Evolutionary conservation across 116 monocot species (phyloP), one percentile per base, ranked within the genome.

Genomic region (Posidonia oceanica): DNA sequence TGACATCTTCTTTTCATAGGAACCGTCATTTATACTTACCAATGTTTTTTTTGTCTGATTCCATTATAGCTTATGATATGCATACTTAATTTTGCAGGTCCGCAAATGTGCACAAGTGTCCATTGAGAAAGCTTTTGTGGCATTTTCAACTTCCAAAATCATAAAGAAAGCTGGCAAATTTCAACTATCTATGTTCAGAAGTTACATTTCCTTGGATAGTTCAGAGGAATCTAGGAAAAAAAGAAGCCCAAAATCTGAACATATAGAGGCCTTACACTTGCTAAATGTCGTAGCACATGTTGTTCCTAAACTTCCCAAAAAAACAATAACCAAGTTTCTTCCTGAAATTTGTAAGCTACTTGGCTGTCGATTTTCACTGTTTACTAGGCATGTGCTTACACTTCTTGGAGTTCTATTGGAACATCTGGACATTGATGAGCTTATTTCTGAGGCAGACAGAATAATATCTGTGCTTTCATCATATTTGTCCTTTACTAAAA

Each of bases 21-120:
- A 48, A 48, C 12, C 12, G 48, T 10, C 2, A 48, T 48, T 4
- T 48, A 10, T 48, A 48, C 8, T 48, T 48, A 48, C 12, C 48
- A 48, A 6, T 10, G 5, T 7, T 48, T 48, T 48, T 10, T 48
- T 29, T 29, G 0, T 1, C 29, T 29, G 7, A 12, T 48, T 48
- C 5, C 7, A 12, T 48, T 7, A 48, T 29, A 48, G 48, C 7
- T 48, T 48, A 48, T 7, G 48, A 7, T 29, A 29, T 29, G 1
- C 12, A 48, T 48, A 10, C 48, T 48, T 10, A 48, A 6, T 75
- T 40, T 66, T 72, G 29, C 82, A 97, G 97, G 97, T 97, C 52
- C 87, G 97, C 21, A 89, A 79, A 79, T 85, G 85, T 75, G 87
- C 97, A 14, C 97, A 87, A 70, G 54, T 54, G 48, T 83, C 80